These are phyloP conservation scores for Didymella arachidicola DNA, from an alignment of 2,329 filamentous ascomycete genomes.

Conservation along the genomic window DNA sequence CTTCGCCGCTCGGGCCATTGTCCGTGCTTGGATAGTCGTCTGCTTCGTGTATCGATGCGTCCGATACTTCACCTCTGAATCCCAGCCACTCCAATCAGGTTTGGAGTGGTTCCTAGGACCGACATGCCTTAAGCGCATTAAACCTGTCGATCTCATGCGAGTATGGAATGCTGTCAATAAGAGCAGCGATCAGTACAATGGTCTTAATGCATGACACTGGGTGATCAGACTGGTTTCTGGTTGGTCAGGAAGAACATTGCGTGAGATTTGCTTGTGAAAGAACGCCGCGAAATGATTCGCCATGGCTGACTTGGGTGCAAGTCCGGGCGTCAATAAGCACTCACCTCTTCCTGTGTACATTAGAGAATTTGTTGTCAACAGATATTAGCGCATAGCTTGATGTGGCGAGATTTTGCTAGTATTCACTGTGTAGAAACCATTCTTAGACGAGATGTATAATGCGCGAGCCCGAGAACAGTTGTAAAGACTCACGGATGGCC, in stretches of 20 bases:
- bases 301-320: constrained; percentile 5
- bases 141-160: constrained; percentile 20
- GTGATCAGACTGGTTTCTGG: constrained; percentile 17
- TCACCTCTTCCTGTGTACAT: constrained; percentile 11
- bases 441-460: constrained; percentile 9
- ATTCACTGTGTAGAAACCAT: constrained; percentile 3
- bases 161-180: constrained; percentile 15
- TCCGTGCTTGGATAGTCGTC: neutral
- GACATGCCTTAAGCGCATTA: constrained; percentile 17
- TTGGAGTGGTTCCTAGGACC: constrained; percentile 20
- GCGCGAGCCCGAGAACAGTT: neutral
- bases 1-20: neutral
- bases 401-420: constrained; percentile 1
- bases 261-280: constrained; percentile 9
- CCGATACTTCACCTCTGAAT: constrained; percentile 12
- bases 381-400: constrained; percentile 10
- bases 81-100: constrained; percentile 12
- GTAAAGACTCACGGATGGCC: constrained; percentile 2
- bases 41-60: constrained; percentile 4
- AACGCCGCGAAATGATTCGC: constrained; percentile 9
- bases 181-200: constrained; percentile 17
- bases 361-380: constrained; percentile 11
- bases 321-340: constrained; percentile 8
- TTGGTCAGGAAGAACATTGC: constrained; percentile 14
- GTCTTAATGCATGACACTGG: constrained; percentile 6